These are phyloP conservation scores for Kazachstania martiniae DNA, from an alignment of 805 yeast genomes.

Conservation along the genomic window DNA sequence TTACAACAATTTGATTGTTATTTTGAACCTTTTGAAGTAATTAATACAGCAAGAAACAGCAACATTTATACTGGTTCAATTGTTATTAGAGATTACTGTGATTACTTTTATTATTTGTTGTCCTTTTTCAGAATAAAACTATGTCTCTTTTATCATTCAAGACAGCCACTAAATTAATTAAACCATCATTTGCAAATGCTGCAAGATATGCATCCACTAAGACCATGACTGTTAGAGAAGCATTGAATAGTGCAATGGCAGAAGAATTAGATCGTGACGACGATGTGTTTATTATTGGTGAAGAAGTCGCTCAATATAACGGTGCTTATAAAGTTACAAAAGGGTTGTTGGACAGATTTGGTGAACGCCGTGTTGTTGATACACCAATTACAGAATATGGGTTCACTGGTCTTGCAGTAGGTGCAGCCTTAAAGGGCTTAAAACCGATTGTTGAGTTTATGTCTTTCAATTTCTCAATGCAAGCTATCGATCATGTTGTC, in stretches of 20 bases:
- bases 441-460: constrained; percentile 97
- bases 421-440: constrained; percentile 92
- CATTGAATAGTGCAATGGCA: constrained; percentile 86
- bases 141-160: not conserved
- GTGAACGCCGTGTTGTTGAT: constrained; percentile 86
- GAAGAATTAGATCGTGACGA: constrained; percentile 97
- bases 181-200: too few relatives aligned
- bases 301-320: constrained; percentile 97
- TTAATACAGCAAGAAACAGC: too few relatives aligned
- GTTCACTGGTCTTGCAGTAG: constrained; percentile 88
- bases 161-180: too few relatives aligned
- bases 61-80: too few relatives aligned
- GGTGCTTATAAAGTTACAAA: constrained; percentile 98
- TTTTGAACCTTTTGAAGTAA: too few relatives aligned
- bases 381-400: constrained; percentile 99
- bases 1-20: too few relatives aligned
- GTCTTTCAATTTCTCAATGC: constrained; percentile 99
- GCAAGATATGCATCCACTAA: constrained; percentile 34
- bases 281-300: constrained; percentile 92
- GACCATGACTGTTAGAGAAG: constrained; percentile 90
- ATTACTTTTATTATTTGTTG: too few relatives aligned
- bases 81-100: too few relatives aligned
- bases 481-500: constrained; percentile 95
- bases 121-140: too few relatives aligned
- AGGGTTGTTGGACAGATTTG: constrained; percentile 90